Evolutionary conservation across 2,329 filamentous ascomycete genomes (phyloP), one percentile per base, ranked within the genome.

Genomic region (Macroventuria anomochaeta): DNA sequence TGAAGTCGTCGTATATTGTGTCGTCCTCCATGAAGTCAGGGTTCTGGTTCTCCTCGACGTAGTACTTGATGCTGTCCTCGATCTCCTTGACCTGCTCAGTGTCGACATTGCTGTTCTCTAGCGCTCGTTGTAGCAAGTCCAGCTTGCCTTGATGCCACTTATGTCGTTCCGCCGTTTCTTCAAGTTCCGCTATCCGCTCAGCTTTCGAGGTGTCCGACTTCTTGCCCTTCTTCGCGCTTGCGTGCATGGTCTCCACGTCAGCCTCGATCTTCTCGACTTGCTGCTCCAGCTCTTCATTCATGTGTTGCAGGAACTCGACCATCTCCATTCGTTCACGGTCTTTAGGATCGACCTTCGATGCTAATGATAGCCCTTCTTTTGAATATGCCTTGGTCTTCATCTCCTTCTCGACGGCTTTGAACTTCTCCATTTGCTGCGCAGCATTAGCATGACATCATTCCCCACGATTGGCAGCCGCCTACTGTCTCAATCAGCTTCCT

Each of bases 371-470:
- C 37, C 95, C 95, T 78, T 97, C 95, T 81, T 99, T 97, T 58
- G 95, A 97, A 79, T 96, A 99, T 57, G 95, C 95, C 77, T 99
- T 99, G 52, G 95, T 99, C 83, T 99, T 99, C 95, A 99, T 97
- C 71, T 96, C 95, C 82, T 99, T 99, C 78, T 99, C 95, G 46
- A 99, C 95, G n/a, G 93, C 93, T 81, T 99, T 99, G 85, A 99
- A 99, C 70, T 91, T 92, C 79, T 99, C 95, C 95, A 99, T 99
- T 90, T 93, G 88, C 91, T 95, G 79, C 75, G 78, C 55, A 54
- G 40, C 46, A 66, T 77, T 64, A 76, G 74, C 62, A 60, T 48
- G 52, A 54, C 42, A 53, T 60, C 47, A 57, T 39, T 21, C 25
- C 25, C 34, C 32, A 32, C 49, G 15, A 37, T 38, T 36, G 34